Evolutionary conservation across 192 early-diverging fungal genomes (phyloP), one percentile per base, ranked within the genome.

Genomic region (Powellomyces hirtus): DNA sequence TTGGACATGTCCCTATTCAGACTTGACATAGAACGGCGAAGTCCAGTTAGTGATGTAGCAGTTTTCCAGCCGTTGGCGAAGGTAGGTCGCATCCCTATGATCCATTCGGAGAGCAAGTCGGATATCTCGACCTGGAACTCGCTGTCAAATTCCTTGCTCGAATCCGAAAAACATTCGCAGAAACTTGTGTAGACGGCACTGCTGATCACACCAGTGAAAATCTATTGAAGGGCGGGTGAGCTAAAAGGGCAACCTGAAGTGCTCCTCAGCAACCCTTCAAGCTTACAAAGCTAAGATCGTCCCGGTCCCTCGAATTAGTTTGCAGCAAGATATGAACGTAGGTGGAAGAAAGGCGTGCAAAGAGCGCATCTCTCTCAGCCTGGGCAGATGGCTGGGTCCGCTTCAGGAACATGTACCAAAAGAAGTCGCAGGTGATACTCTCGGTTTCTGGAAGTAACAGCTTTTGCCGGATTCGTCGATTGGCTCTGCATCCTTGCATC

Each of bases 51-150:
- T n/a, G n/a, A n/a, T n/a, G n/a, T n/a, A n/a, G n/a, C n/a, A n/a
- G n/a, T n/a, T n/a, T n/a, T n/a, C 67, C 50, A 62, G 31, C 59
- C 38, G 51, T 22, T 37, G 20, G 57, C 37, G 35, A 42, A 68
- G 3, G 66, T 46, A 5, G 57, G 57, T 31, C 42, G 20, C 42
- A 59, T 36, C 16, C 70, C 60, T 2, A 62, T 33, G 14, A 73
- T 56, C 72, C 72, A 73, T 33, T 73, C 64, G 1, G 72, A 53
- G 8, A 73, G 14, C 24, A 68, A n/a, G 31, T 73, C 72, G 27
- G 68, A 67, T 10, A 73, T 10, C 1, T 22, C 11, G 18, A 50
- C 44, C 49, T 67, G 27, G 27, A 73, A 73, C 11, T 1, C 64
- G 5, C n/a, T 2, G 38, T 73, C 62, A 44, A 73, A 69, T 8